Conservation (phyloP, 2,329 filamentous ascomycete species). For the Penicillium sp. region DNA sequence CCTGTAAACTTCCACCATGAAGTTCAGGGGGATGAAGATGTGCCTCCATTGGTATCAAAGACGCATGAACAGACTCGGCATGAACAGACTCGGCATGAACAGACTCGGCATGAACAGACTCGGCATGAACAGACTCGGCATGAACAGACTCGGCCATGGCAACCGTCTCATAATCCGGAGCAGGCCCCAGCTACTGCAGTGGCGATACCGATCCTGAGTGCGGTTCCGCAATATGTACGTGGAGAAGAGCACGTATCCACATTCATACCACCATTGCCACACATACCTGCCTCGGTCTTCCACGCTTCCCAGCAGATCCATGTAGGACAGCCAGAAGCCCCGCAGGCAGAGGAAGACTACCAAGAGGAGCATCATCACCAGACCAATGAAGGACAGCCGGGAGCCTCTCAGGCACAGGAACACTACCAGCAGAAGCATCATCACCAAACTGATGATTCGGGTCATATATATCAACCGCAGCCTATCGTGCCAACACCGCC, state of each 20-base stretch:
- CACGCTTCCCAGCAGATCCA: conserved; percentile 12
- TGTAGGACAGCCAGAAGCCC: conserved; percentile 7
- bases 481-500: conserved; percentile 42
- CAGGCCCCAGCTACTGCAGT: neutral
- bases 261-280: conserved; percentile 24
- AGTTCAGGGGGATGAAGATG: conserved; percentile 1
- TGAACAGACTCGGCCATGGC: neutral
- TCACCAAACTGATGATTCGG: conserved; percentile 1
- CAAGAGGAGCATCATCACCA: conserved; percentile 5
- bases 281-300: conserved; percentile 13
- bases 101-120: neutral
- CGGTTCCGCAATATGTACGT: conserved; percentile 44
- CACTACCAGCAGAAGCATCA: neutral
- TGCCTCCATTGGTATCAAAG: conserved; percentile 1
- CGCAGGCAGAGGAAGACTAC: neutral
- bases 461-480: conserved; percentile 27
- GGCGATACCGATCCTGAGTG: conserved; percentile 28
- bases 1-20: neutral
- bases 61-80: neutral
- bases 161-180: neutral
- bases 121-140: neutral
- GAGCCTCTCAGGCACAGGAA: neutral
- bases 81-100: neutral
- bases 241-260: conserved; percentile 42
- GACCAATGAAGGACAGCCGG: conserved; percentile 7